Base-by-base conservation (phyloP, 805 yeast genomes). In the Myxozyma udenii region DNA sequence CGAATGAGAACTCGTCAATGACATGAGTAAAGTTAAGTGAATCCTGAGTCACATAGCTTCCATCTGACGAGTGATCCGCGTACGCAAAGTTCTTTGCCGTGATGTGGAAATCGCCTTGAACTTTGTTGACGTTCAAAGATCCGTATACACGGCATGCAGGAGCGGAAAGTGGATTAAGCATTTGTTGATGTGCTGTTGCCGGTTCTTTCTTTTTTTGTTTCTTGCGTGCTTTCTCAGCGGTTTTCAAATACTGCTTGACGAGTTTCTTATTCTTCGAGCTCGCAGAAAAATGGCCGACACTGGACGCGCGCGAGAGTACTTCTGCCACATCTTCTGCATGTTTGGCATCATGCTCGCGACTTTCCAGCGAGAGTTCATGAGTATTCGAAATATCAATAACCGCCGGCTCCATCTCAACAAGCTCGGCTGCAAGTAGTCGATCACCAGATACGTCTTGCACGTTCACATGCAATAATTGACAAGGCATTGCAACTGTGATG, bases 61-160 rank as follows among this genome's bases (percentile, higher is more conserved):
- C 24, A 6, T 30, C 42, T 9, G 12, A 9, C 9, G 33, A 28
- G 1, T 26, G 21, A 16, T 76, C 82, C 35, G 69, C 60, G 55
- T 82, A 83, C 1, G 87, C 90, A 57, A 71, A 71, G 0, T 95
- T 95, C 61, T 78, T 81, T 2, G 86, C 88, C 1, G 90, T 85
- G 42, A 93, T 84, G 62, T 84, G 90, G 63, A 93, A 79, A 55
- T 84, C 88, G 5, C 98, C 98, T 46, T 75, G 71, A 3, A 93
- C 95, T 60, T 86, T 83, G 62, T 85, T 89, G 2, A 91, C 90
- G 0, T 95, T 90, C 44, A 90, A 75, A 1, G 80, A 72, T 2
- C 97, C 97, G 62, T 77, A 85, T 2, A 90, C 78, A 60, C 87
- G 87, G 68, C 97, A 90, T n/a, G 89, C 90, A 48, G 86, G 87